Percentiles rank a stretch among this genome's conserved stretches.
Conservation (phyloP, 73 alveolate genomes). For the Paramecium bursaria region DNA sequence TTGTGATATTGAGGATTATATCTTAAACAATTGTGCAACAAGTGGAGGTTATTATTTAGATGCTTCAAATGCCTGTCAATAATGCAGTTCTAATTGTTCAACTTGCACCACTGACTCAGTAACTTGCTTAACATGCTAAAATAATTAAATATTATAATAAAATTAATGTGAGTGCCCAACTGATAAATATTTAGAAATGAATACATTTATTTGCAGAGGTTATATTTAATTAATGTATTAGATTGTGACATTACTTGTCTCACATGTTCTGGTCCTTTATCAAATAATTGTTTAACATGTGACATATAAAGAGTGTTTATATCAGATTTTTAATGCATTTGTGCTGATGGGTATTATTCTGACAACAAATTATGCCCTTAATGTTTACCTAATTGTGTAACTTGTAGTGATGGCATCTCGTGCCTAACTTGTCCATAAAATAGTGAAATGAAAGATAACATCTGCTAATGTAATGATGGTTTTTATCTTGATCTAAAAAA, state of each 20-base stretch:
- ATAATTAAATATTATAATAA: too few relatives aligned
- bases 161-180: background rate
- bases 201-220: background rate
- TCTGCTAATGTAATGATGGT: conserved; percentile 10
- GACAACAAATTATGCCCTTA: background rate
- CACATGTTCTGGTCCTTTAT: background rate
- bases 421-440: background rate
- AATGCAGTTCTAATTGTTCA: too few relatives aligned
- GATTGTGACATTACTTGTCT: conserved; percentile 9
- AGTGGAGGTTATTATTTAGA: too few relatives aligned
- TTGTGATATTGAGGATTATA: too few relatives aligned
- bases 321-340: background rate
- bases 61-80: too few relatives aligned
- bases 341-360: background rate
- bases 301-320: background rate
- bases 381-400: conserved; percentile 10
- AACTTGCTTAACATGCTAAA: too few relatives aligned
- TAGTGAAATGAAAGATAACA: background rate
- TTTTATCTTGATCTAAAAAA: background rate
- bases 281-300: conserved; percentile 19
- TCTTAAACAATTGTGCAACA: too few relatives aligned
- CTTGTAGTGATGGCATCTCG: too few relatives aligned
- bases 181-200: background rate
- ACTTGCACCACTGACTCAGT: too few relatives aligned
- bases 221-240: background rate